Conservation (phyloP, 768 basidiomycete species). For the Hysterangium stoloniferum region DNA sequence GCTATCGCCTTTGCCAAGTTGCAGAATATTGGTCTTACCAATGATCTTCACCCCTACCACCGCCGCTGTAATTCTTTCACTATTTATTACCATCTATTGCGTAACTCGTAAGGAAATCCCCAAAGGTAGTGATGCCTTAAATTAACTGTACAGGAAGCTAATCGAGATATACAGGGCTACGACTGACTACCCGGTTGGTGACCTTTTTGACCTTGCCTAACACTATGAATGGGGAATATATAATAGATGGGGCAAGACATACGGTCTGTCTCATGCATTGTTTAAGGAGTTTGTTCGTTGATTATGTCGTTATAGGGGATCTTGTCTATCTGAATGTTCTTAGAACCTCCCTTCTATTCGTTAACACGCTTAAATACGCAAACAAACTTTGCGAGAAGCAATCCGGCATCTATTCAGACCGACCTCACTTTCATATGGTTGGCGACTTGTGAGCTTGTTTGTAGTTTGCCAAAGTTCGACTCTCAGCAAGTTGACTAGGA, state of each 20-base stretch:
- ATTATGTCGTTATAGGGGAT: background rate
- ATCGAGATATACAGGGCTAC: too few relatives aligned
- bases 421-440: background rate
- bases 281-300: too few relatives aligned
- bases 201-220: conserved; percentile 17
- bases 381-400: conserved; percentile 6
- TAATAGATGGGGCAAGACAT: conserved; percentile 15
- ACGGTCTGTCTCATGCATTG: conserved; percentile 15
- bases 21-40: too few relatives aligned
- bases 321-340: background rate
- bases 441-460: background rate
- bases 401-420: conserved; percentile 3
- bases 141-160: too few relatives aligned
- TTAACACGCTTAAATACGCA: background rate
- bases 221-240: conserved; percentile 18
- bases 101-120: too few relatives aligned
- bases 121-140: too few relatives aligned
- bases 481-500: conserved; percentile 21
- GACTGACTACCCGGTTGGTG: too few relatives aligned
- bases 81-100: too few relatives aligned
- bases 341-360: background rate
- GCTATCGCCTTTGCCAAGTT: too few relatives aligned
- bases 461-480: background rate
- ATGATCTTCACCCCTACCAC: too few relatives aligned
- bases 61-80: too few relatives aligned